Percentiles rank a stretch among this genome's conserved stretches.
Conservation (phyloP, 495 filamentous ascomycete genomes). For the Penicillium roqueforti region DNA sequence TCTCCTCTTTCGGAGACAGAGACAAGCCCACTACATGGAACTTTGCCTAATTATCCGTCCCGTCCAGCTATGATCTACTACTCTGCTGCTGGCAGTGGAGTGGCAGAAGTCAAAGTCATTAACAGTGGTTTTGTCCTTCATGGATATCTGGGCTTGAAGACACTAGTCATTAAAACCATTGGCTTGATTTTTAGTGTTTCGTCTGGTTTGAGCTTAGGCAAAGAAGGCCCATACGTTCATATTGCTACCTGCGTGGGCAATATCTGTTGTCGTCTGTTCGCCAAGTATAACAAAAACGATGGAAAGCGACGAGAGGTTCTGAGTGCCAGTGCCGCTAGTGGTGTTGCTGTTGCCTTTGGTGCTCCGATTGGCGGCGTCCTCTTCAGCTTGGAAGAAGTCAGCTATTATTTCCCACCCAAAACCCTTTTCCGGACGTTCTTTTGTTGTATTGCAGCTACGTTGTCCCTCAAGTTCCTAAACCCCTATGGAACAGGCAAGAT, state of each 20-base stretch:
- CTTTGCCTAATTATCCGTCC: constrained; percentile 25
- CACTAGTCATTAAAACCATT: constrained; percentile 79
- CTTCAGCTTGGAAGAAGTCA: constrained; percentile 92
- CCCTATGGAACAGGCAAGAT: constrained; percentile 96
- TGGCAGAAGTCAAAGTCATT: constrained; percentile 96
- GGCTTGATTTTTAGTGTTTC: constrained; percentile 84
- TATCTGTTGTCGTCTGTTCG: constrained; percentile 86
- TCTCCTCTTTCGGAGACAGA: constrained; percentile 35
- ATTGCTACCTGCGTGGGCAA: constrained; percentile 96
- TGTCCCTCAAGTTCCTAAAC: constrained; percentile 90
- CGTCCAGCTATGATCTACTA: constrained; percentile 84
- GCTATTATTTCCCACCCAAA: constrained; percentile 98
- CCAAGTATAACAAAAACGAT: constrained; percentile 92
- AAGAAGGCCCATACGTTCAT: constrained; percentile 97
- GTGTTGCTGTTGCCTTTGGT: constrained; percentile 92
- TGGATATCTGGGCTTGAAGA: constrained; percentile 88
- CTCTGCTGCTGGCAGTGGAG: constrained; percentile 91
- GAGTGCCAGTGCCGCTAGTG: constrained; percentile 86
- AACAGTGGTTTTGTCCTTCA: constrained; percentile 96
- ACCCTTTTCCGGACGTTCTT: constrained; percentile 98
- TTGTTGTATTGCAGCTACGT: constrained; percentile 87
- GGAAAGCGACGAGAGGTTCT: constrained; percentile 87
- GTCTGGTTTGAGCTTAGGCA: constrained; percentile 88
- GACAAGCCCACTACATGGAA: constrained; percentile 22
- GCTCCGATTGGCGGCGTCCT: constrained; percentile 90